Percentiles rank a stretch among this genome's conserved stretches.
phyloP scores from a whole-genome alignment of 805 yeast genomes.

The Kluyveromyces wickerhamii region DNA sequence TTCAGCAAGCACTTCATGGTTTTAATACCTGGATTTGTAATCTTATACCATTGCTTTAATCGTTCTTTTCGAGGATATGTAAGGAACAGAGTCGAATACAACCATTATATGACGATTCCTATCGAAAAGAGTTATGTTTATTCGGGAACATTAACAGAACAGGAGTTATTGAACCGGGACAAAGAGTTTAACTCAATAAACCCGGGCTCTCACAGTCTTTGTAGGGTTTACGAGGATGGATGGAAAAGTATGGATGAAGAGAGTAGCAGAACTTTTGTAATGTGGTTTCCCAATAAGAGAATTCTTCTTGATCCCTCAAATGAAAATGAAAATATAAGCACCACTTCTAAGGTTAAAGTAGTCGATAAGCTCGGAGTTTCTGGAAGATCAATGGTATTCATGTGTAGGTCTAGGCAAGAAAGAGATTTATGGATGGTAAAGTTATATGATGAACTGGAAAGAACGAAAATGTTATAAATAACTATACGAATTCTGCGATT shows the following conservation, averaged over 20 bases:
- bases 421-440: constrained; percentile 71
- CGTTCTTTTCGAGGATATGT: constrained; percentile 41
- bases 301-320: constrained; percentile 12
- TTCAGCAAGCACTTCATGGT: constrained; percentile 57
- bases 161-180: constrained; percentile 45
- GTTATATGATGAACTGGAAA: constrained; percentile 31
- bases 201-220: constrained; percentile 53
- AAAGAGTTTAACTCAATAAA: constrained; percentile 38
- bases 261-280: constrained; percentile 62
- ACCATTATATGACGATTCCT: constrained; percentile 51
- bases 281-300: constrained; percentile 73
- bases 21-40: constrained; percentile 61
- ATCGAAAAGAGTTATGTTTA: constrained; percentile 65
- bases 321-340: not conserved
- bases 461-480: constrained; percentile 14
- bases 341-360: constrained; percentile 15
- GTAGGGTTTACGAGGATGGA: constrained; percentile 74
- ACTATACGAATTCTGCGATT: not conserved
- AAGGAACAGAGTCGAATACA: constrained; percentile 41
- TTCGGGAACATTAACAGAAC: constrained; percentile 54
- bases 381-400: constrained; percentile 63
- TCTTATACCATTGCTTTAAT: constrained; percentile 45
- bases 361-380: constrained; percentile 53
- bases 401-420: constrained; percentile 76
- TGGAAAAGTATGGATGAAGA: constrained; percentile 80